Evolutionary conservation across 2,329 filamentous ascomycete species (phyloP).

Genomic region (Penicillium crustosum): DNA sequence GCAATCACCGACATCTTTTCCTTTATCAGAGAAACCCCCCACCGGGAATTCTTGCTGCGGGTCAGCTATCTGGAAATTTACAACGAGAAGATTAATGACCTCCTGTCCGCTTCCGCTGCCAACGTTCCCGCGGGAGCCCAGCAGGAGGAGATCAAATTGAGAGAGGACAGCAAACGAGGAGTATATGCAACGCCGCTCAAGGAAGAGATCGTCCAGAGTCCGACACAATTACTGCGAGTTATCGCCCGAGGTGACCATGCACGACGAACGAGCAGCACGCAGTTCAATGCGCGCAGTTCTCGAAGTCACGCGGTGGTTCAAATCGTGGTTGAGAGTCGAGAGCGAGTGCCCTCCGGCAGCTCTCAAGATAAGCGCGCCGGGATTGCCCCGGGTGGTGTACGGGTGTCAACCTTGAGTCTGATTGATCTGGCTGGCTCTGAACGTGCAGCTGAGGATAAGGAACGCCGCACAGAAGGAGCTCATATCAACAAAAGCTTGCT

Average conservation of each 20-base stretch:
- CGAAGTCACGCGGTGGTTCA: slow-evolving; percentile 98
- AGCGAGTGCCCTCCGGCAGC: slow-evolving; percentile 65
- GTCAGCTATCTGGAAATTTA: slow-evolving; percentile 99
- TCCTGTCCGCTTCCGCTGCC: slow-evolving; percentile 72
- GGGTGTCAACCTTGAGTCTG: slow-evolving; percentile 89
- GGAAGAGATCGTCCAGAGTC: slow-evolving; percentile 97
- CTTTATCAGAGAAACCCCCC: slow-evolving; percentile 95
- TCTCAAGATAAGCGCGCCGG: slow-evolving; percentile 65
- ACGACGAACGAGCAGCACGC: slow-evolving; percentile 85
- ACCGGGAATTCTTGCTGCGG: slow-evolving; percentile 86
- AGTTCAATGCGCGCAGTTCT: slow-evolving; percentile 95
- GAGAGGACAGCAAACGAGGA: slow-evolving; percentile 92
- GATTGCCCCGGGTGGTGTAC: slow-evolving; percentile 79
- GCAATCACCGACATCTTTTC: slow-evolving; percentile 99
- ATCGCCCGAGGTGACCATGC: slow-evolving; percentile 93
- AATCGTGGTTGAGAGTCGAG: slow-evolving; percentile 95
- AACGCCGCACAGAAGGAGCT: slow-evolving; percentile 87
- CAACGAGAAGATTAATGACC: slow-evolving; percentile 94
- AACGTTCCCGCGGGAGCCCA: slow-evolving; percentile 54
- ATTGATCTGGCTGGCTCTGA: slow-evolving; percentile 97
- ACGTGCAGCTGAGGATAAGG: slow-evolving; percentile 91
- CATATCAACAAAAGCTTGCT: slow-evolving; percentile 98
- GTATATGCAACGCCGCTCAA: slow-evolving; percentile 96
- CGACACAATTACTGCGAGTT: slow-evolving; percentile 88
- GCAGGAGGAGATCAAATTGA: slow-evolving; percentile 93